Base-by-base conservation (phyloP, 345 rosid genomes). In the Boechera divaricarpa region DNA sequence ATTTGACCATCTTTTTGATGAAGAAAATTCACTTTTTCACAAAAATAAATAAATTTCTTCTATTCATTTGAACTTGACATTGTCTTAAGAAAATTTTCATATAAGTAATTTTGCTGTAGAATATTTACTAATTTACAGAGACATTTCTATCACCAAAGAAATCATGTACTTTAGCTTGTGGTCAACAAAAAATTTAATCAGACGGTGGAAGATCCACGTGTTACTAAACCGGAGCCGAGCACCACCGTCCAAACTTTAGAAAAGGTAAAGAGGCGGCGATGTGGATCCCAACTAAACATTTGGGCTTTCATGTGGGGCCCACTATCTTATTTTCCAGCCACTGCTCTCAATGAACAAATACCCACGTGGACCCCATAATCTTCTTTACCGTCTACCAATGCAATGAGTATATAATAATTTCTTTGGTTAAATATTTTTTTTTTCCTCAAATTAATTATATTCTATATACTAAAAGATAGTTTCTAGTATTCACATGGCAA, bases 221-320 rank as follows among this genome's bases (percentile, higher is more conserved):
- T 15, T 24, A 16, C 0, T 16, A 45, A 10, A 13, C 1, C 7
- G 63, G 77, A 66, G 73, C 26, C 39, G 73, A 53, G 67, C 73
- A 35, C 77, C 44, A 67, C 81, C 81, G 77, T 72, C 77, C 77
- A 78, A 51, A 56, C 29, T 52, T 51, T 51, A 7, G 29, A 10
- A 66, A 63, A 78, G 67, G 67, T 38, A 2, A 44, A 57, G 26
- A 65, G 62, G 54, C 77, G 81, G 81, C 81, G 72, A 72, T 10
- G 67, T 65, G 81, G 81, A 42, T 62, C 81, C 81, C 72, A 78
- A 48, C 61, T 45, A 36, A 47, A 47, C 29, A 41, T 12, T 32
- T 58, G 81, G 77, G 68, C 77, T 77, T 49, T 72, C 4, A 5
- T 33, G 75, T 38, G 70, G 78, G 82, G 51, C 78, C 82, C 58